phyloP scores from a whole-genome alignment of 2,329 filamentous ascomycete species.

The Myotisia sp. region DNA sequence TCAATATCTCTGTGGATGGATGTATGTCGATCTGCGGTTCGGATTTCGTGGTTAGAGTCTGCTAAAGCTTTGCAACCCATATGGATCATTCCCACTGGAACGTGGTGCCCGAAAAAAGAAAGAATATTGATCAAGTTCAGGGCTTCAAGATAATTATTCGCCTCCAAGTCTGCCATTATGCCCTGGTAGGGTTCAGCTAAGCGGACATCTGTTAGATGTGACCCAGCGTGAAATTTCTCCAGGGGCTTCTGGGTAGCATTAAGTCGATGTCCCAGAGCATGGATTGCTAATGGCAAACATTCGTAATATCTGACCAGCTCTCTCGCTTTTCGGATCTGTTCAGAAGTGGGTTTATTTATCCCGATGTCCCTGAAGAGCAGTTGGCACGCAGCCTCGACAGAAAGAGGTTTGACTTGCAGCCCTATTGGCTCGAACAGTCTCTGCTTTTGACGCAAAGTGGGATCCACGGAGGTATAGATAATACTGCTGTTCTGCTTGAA shows the following conservation, averaged over 20 bases:
- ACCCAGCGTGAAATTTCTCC: constrained; percentile 43
- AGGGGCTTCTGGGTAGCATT: constrained; percentile 48
- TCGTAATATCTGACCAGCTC: constrained; percentile 51
- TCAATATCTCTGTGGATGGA: constrained; percentile 27
- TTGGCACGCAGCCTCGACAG: constrained; percentile 43
- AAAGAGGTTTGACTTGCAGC: constrained; percentile 43
- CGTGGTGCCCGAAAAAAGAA: constrained; percentile 49
- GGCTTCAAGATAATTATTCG: constrained; percentile 36
- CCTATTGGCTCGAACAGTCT: constrained; percentile 45
- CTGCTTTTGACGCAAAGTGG: constrained; percentile 41
- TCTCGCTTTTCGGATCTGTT: constrained; percentile 44
- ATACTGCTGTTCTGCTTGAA: constrained; percentile 48
- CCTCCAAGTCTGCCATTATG: constrained; percentile 35
- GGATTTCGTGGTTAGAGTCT: constrained; percentile 16
- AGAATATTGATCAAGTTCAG: constrained; percentile 51
- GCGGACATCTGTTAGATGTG: constrained; percentile 42
- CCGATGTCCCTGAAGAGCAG: constrained; percentile 50
- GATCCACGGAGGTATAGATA: constrained; percentile 54
- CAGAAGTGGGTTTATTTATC: constrained; percentile 40
- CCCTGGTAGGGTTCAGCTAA: constrained; percentile 36
- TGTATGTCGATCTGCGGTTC: constrained; percentile 16
- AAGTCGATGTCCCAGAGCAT: constrained; percentile 49
- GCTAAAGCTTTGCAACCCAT: constrained; percentile 33
- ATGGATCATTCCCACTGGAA: constrained; percentile 52
- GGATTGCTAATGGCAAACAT: constrained; percentile 52